Evolutionary conservation across 139 green algal genomes (phyloP), one percentile per base, ranked within the genome.

Genomic region (Yamagishiella unicocca): DNA sequence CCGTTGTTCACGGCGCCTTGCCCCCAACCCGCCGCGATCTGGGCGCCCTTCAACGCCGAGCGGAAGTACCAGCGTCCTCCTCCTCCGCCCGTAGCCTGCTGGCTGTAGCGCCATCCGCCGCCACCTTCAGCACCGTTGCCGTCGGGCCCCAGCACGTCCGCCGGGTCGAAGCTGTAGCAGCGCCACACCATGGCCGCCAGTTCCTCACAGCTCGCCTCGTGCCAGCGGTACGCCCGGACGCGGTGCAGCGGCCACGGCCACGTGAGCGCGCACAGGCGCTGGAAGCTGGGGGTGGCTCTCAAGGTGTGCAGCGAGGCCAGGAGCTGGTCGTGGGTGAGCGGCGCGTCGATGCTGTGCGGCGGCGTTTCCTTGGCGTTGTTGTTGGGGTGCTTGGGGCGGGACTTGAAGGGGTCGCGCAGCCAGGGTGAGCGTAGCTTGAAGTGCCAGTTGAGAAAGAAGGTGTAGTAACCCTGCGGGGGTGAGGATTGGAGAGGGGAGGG

Each of bases 401-500:
- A 25, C 24, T 67, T 67, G 33, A 75, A 75, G 35, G 67, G 67
- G 67, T 75, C 37, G 67, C 46, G 35, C 35, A 75, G 35, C 67
- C 67, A 75, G 35, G 67, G 67, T 12, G 67, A 75, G 67, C 67
- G 67, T 2, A 35, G 67, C 35, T 75, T 75, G 35, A 75, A 75
- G 17, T 75, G 67, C 67, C 67, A 75, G 67, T 75, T 75, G 35
- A 46, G 35, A 35, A 38, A 75, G 67, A 50, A 75, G 14, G 67
- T 75, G 67, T 75, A 75, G 67, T 75, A 75, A 10, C 21, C 67
- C 67, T 75, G n/a, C n/a, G n/a, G n/a, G n/a, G n/a, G n/a, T n/a
- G n/a, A n/a, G n/a, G n/a, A n/a, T n/a, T n/a, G n/a, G n/a, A n/a
- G n/a, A n/a, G n/a, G n/a, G n/a, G n/a, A n/a, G n/a, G n/a, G n/a